A percentile compares a stretch with the other conserved stretches of the same genome.
Conservation (phyloP, 1,284 basidiomycete genomes). For the Coniferiporia sulphurascens region DNA sequence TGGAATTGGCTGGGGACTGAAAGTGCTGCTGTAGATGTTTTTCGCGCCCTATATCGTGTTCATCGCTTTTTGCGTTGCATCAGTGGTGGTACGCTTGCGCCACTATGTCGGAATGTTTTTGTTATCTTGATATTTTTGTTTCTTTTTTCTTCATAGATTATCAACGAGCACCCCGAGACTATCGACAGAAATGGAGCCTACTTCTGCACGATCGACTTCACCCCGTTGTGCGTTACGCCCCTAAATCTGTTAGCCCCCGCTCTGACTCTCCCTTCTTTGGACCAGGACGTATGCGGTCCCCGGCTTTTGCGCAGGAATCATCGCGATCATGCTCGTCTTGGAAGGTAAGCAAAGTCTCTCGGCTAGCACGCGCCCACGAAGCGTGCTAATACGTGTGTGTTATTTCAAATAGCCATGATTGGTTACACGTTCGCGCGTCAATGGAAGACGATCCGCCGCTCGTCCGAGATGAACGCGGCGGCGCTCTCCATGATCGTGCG, state of each 20-base stretch:
- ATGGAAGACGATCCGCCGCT: constrained; percentile 8
- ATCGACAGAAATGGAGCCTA: constrained; percentile 10
- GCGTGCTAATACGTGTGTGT: neutral
- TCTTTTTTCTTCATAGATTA: neutral
- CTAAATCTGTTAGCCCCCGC: neutral
- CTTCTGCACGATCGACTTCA: constrained; percentile 14
- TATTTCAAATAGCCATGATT: constrained; percentile 2
- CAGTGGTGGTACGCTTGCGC: constrained; percentile 5
- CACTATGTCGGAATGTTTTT: neutral
- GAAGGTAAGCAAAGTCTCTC: constrained; percentile 5
- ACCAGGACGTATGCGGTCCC: constrained; percentile 7
- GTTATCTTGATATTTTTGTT: neutral
- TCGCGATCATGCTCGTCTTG: constrained; percentile 15
- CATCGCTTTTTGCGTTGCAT: constrained; percentile 8
- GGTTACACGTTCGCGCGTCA: constrained; percentile 10
- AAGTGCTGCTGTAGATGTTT: constrained; percentile 1
- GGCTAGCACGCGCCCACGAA: neutral
- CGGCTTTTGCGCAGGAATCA: constrained; percentile 14
- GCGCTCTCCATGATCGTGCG: constrained; percentile 14
- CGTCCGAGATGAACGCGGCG: constrained; percentile 7
- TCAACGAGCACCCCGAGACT: constrained; percentile 6
- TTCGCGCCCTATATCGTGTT: constrained; percentile 13
- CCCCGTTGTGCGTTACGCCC: constrained; percentile 8
- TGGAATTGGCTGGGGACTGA: neutral
- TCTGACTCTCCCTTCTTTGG: no score